Evolutionary conservation across 2,329 filamentous ascomycete species (phyloP).

Genomic region (Ceratocystiopsis sp.): DNA sequence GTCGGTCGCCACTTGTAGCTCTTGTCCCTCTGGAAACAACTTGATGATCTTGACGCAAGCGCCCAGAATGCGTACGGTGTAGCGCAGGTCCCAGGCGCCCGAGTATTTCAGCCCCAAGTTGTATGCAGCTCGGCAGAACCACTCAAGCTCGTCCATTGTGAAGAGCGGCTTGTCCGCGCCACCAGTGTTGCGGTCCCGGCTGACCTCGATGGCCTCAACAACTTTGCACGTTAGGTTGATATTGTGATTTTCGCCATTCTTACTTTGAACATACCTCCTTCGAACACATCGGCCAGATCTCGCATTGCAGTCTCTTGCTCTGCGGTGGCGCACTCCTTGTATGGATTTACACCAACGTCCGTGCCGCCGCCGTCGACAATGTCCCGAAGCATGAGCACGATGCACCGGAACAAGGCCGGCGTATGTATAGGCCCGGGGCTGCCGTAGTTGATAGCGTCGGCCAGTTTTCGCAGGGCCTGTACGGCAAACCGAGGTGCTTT

Average conservation of each 20-base stretch:
- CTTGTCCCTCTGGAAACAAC: conserved; percentile 30
- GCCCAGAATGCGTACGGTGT: conserved; percentile 38
- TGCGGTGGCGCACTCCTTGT: neutral
- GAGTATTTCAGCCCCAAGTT: conserved; percentile 53
- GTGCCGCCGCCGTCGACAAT: conserved; percentile 20
- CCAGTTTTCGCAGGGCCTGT: conserved; percentile 39
- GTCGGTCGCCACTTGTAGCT: conserved; percentile 18
- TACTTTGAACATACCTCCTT: conserved; percentile 19
- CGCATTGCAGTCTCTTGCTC: neutral
- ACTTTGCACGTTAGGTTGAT: conserved; percentile 1
- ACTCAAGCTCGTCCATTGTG: conserved; percentile 51
- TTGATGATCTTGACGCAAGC: conserved; percentile 35
- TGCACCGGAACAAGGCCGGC: conserved; percentile 46
- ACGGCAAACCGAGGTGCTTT: conserved; percentile 45
- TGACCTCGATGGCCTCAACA: conserved; percentile 23
- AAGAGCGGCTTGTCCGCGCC: conserved; percentile 31
- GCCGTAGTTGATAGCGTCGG: conserved; percentile 35
- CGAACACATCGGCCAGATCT: conserved; percentile 21
- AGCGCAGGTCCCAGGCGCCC: conserved; percentile 32
- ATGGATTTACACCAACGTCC: neutral
- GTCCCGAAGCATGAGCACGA: conserved; percentile 31
- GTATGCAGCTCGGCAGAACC: conserved; percentile 73
- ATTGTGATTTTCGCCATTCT: neutral
- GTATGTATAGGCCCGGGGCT: conserved; percentile 35
- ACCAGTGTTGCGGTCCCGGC: conserved; percentile 20